Conservation (phyloP, 441 rosid species). For the Rhodomyrtus psidioides region DNA sequence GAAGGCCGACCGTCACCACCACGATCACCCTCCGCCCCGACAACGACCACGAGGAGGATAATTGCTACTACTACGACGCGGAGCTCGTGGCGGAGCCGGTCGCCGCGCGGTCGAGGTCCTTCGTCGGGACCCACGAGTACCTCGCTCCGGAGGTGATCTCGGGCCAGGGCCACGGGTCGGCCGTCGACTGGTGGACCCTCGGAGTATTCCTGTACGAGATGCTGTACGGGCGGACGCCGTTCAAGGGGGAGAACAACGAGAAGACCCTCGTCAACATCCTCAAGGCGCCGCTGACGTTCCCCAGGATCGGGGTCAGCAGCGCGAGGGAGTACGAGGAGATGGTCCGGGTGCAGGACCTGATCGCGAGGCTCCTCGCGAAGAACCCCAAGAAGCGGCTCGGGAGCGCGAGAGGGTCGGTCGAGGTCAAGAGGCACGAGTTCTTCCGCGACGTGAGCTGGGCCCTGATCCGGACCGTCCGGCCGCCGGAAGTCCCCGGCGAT, state of each 20-base stretch:
- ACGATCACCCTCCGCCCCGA: conserved; percentile 31
- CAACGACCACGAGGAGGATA: conserved; percentile 1
- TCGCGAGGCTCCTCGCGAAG: conserved; percentile 36
- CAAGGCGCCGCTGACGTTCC: conserved; percentile 63
- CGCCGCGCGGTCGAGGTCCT: conserved; percentile 53
- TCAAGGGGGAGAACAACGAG: conserved; percentile 64
- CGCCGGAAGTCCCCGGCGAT: conserved; percentile 67
- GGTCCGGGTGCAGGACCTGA: conserved; percentile 52
- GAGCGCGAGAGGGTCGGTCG: conserved; percentile 41
- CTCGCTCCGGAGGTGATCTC: conserved; percentile 64
- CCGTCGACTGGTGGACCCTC: conserved; percentile 70
- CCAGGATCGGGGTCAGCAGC: conserved; percentile 36
- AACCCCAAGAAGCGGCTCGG: conserved; percentile 59
- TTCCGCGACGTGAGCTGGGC: conserved; percentile 65
- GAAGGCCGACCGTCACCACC: neutral
- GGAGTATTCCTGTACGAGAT: conserved; percentile 60
- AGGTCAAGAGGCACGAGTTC: conserved; percentile 55
- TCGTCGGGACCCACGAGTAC: conserved; percentile 66
- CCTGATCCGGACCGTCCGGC: conserved; percentile 64
- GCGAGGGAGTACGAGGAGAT: conserved; percentile 39
- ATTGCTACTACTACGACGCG: conserved; percentile 14
- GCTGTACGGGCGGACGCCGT: conserved; percentile 53
- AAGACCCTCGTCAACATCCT: conserved; percentile 52
- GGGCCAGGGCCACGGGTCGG: conserved; percentile 67
- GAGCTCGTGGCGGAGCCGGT: conserved; percentile 73